Conservation (phyloP, 768 basidiomycete species). For the Podaxis sp. region DNA sequence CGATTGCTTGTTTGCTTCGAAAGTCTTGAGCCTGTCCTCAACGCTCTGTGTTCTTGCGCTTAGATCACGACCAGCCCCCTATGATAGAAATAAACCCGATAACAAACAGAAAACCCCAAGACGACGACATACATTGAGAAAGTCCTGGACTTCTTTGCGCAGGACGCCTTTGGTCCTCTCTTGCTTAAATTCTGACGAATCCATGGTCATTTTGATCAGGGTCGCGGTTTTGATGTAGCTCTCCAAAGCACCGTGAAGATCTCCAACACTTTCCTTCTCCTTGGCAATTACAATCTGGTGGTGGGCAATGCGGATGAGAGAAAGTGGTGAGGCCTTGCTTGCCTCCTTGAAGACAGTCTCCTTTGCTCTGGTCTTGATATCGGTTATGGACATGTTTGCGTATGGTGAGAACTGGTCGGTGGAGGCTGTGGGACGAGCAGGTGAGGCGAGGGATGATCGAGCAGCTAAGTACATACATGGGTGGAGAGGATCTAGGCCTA, state of each 20-base stretch:
- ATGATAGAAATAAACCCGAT: conserved; percentile 7
- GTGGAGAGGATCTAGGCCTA: conserved; percentile 9
- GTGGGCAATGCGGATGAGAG: conserved; percentile 64
- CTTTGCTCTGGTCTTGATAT: conserved; percentile 46
- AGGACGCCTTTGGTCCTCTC: conserved; percentile 46
- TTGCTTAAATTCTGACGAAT: conserved; percentile 57
- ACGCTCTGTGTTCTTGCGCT: conserved; percentile 35
- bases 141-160: conserved; percentile 63
- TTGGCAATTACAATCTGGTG: conserved; percentile 54
- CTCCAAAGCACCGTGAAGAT: conserved; percentile 60
- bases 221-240: conserved; percentile 63
- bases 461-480: conserved; percentile 5
- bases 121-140: conserved; percentile 54
- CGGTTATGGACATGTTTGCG: conserved; percentile 38
- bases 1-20: conserved; percentile 37
- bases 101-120: conserved; percentile 15
- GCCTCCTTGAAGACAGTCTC: conserved; percentile 50
- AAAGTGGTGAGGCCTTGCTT: conserved; percentile 57
- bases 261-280: conserved; percentile 52
- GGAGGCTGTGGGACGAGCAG: conserved; percentile 16
- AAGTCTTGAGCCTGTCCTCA: conserved; percentile 46
- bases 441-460: not conserved
- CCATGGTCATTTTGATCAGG: conserved; percentile 57
- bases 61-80: conserved; percentile 42
- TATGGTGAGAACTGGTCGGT: conserved; percentile 23